These are phyloP conservation scores for Metarhizium humberi DNA, from an alignment of 2,329 filamentous ascomycete species.

Conservation along the genomic window DNA sequence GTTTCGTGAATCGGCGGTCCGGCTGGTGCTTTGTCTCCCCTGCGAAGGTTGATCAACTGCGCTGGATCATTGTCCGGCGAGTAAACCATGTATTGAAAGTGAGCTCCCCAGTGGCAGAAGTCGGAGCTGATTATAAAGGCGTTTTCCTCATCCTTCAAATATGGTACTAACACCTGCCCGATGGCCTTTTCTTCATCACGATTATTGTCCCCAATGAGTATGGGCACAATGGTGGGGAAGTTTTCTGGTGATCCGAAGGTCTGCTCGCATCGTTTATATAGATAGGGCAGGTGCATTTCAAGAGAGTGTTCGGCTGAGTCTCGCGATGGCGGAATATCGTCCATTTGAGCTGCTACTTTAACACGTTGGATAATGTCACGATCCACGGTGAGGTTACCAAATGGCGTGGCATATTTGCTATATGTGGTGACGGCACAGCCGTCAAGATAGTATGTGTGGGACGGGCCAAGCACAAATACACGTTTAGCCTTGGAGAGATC, in stretches of 20 bases:
- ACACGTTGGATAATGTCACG: constrained; percentile 41
- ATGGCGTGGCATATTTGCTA: constrained; percentile 61
- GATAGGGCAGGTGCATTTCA: constrained; percentile 93
- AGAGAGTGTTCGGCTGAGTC: constrained; percentile 87
- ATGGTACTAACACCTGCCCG: constrained; percentile 65
- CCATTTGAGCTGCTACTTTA: constrained; percentile 22
- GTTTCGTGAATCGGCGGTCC: constrained; percentile 65
- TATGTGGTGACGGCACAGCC: constrained; percentile 71
- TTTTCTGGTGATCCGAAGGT: constrained; percentile 38
- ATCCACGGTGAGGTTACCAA: constrained; percentile 63
- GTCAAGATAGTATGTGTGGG: constrained; percentile 74
- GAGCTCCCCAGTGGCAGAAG: constrained; percentile 89
- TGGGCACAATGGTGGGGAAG: constrained; percentile 71
- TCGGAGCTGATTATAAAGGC: constrained; percentile 88
- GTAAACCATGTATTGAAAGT: constrained; percentile 78
- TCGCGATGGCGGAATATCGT: constrained; percentile 50
- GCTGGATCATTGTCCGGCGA: constrained; percentile 30
- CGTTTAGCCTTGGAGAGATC: constrained; percentile 77
- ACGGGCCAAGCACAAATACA: constrained; percentile 86
- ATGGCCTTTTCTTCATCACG: constrained; percentile 55
- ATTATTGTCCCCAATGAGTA: constrained; percentile 71
- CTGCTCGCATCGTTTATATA: constrained; percentile 63
- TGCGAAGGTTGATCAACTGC: constrained; percentile 28
- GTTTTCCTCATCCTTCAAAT: constrained; percentile 64
- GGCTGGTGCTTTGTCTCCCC: constrained; percentile 22